phyloP scores from a whole-genome alignment of 169 alveolate genomes.

The Plasmodium fragile region DNA sequence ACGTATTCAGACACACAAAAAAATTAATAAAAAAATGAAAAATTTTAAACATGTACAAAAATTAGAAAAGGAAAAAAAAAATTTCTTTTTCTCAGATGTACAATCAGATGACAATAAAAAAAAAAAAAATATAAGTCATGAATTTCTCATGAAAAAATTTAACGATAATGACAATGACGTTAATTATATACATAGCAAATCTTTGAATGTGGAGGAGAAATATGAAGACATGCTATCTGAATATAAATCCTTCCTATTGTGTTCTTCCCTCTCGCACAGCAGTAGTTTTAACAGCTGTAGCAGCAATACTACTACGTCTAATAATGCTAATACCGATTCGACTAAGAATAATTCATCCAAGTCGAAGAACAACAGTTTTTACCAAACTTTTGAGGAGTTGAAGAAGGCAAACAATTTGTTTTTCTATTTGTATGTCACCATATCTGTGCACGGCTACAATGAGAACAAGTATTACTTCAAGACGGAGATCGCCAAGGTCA shows the following conservation, averaged over 20 bases:
- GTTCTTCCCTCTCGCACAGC: conserved; percentile 75
- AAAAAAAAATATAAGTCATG: conserved; percentile 21
- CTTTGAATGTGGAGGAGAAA: conserved; percentile 45
- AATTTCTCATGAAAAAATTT: conserved; percentile 26
- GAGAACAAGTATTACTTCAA: conserved; percentile 73
- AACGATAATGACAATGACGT: conserved; percentile 68
- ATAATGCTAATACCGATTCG: conserved; percentile 33
- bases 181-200: conserved; percentile 68
- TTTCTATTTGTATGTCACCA: conserved; percentile 66
- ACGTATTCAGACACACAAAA: conserved; percentile 75
- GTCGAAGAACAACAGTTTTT: conserved; percentile 38
- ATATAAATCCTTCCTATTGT: conserved; percentile 66
- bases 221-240: conserved; percentile 76
- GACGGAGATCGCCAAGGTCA: conserved; percentile 76
- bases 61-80: conserved; percentile 75
- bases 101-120: conserved; percentile 75
- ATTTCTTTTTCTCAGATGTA: conserved; percentile 51
- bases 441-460: conserved; percentile 73
- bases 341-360: conserved; percentile 42
- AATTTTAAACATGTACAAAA: conserved; percentile 66
- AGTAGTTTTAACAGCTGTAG: conserved; percentile 76
- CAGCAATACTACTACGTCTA: conserved; percentile 62
- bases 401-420: conserved; percentile 75
- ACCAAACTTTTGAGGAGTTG: conserved; percentile 72
- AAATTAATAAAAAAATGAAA: conserved; percentile 64